Evolutionary conservation across 768 basidiomycete genomes (phyloP).

Genomic region (Tephrocybe sp.): DNA sequence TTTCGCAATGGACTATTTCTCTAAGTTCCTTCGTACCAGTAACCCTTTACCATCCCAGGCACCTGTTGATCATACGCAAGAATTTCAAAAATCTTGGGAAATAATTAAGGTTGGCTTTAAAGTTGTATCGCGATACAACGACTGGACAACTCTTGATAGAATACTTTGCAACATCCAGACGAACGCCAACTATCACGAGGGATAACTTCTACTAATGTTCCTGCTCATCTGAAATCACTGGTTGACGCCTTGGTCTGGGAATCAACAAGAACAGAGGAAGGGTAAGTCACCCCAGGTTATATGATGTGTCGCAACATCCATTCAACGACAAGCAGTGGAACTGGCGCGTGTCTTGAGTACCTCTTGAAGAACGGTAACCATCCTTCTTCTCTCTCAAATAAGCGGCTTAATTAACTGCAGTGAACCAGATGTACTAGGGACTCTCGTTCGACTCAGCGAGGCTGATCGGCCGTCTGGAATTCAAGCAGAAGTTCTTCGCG

Average conservation of each 20-base stretch:
- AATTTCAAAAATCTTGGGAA: constrained; percentile 78
- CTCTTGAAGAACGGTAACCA: constrained; percentile 81
- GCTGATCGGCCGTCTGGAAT: constrained; percentile 86
- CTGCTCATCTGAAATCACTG: constrained; percentile 72
- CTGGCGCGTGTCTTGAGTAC: constrained; percentile 90
- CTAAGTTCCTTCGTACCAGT: constrained; percentile 65
- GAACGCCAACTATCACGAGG: constrained; percentile 85
- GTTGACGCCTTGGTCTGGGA: constrained; percentile 88
- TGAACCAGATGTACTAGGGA: constrained; percentile 72
- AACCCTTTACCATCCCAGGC: constrained; percentile 47
- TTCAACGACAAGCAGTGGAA: constrained; percentile 51
- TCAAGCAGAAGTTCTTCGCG: constrained; percentile 83
- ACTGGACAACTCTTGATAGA: constrained; percentile 40
- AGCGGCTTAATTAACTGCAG: constrained; percentile 26
- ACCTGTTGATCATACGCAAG: constrained; percentile 63
- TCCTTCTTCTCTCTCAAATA: constrained; percentile 75
- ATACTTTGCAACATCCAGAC: constrained; percentile 83
- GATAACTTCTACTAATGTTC: constrained; percentile 80
- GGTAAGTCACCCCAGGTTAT: constrained; percentile 50
- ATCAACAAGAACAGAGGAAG: constrained; percentile 81
- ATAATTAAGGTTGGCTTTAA: constrained; percentile 57
- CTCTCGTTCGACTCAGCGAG: constrained; percentile 84
- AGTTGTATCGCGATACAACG: not conserved
- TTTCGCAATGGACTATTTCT: constrained; percentile 76
- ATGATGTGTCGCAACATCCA: constrained; percentile 1